Percentiles rank a stretch among this genome's conserved stretches.
Conservation (phyloP, 1,284 basidiomycete species). For the Apiotrichum sp. region DNA sequence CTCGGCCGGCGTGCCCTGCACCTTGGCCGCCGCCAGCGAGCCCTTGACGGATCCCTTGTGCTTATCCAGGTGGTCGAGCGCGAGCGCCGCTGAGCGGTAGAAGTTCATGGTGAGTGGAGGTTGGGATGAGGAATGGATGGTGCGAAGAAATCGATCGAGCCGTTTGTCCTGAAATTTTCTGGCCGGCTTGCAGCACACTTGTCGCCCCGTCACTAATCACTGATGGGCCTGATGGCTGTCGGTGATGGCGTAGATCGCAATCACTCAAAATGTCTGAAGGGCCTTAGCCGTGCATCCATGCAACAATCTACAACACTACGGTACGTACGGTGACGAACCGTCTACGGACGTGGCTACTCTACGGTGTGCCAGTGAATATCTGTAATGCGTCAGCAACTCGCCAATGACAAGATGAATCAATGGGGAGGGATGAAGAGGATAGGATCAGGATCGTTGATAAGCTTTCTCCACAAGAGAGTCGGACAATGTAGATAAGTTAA, state of each 20-base stretch:
- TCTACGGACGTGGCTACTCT: neutral
- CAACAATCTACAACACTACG: conserved; percentile 5
- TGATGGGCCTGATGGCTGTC: too few species aligned
- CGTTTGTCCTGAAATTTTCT: too few species aligned
- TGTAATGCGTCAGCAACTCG: too few species aligned
- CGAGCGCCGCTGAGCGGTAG: conserved; percentile 77
- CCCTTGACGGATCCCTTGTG: conserved; percentile 70
- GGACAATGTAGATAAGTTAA: conserved; percentile 49
- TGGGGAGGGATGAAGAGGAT: conserved; percentile 4
- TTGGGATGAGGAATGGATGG: too few species aligned
- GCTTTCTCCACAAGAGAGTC: conserved; percentile 35
- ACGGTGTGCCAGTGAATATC: too few species aligned
- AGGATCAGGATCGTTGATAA: conserved; percentile 28
- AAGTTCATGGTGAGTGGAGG: conserved; percentile 64
- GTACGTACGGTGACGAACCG: neutral
- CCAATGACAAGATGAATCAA: neutral
- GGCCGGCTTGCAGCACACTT: too few species aligned
- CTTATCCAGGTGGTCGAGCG: conserved; percentile 74
- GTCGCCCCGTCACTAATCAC: too few species aligned
- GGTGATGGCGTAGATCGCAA: neutral
- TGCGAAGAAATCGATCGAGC: too few species aligned
- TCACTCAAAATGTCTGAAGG: neutral
- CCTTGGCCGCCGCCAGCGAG: conserved; percentile 36
- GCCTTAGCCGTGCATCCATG: conserved; percentile 6
- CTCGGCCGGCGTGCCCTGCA: conserved; percentile 53